Evolutionary conservation across 2,329 filamentous ascomycete species (phyloP).

Genomic region (Neonectria magnoliae): DNA sequence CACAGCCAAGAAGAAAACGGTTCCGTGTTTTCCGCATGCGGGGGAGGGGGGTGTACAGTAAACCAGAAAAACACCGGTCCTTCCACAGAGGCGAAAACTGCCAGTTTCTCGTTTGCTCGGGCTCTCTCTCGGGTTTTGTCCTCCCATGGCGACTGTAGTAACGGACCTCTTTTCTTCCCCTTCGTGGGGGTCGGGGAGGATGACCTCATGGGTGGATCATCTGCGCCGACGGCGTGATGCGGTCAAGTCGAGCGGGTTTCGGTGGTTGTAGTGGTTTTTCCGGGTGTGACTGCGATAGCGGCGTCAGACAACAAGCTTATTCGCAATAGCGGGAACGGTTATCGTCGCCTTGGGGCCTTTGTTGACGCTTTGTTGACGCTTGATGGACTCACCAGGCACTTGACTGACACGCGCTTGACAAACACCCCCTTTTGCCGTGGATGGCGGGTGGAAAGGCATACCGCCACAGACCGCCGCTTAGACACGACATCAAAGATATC

Average conservation of each 20-base stretch:
- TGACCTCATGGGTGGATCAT: constrained; percentile 43
- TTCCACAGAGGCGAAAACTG: neutral
- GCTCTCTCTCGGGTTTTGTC: too few relatives aligned
- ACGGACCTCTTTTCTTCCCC: too few relatives aligned
- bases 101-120: too few relatives aligned
- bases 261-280: neutral
- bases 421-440: neutral
- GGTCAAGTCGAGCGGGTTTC: neutral
- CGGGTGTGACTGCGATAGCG: neutral
- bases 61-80: too few relatives aligned
- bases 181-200: constrained; percentile 17
- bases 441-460: neutral
- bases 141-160: neutral
- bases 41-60: neutral
- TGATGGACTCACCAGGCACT: too few relatives aligned
- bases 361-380: neutral
- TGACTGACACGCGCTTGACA: neutral
- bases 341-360: neutral
- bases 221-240: constrained; percentile 35
- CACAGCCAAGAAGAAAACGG: neutral
- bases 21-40: neutral
- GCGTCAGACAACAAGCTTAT: constrained; percentile 11
- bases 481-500: neutral
- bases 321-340: constrained; percentile 14
- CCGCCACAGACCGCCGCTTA: neutral